Evolutionary conservation across 1,139 yeast genomes (phyloP), one percentile per base, ranked within the genome.

Genomic region (Chernovozyma sophiae-reginae): DNA sequence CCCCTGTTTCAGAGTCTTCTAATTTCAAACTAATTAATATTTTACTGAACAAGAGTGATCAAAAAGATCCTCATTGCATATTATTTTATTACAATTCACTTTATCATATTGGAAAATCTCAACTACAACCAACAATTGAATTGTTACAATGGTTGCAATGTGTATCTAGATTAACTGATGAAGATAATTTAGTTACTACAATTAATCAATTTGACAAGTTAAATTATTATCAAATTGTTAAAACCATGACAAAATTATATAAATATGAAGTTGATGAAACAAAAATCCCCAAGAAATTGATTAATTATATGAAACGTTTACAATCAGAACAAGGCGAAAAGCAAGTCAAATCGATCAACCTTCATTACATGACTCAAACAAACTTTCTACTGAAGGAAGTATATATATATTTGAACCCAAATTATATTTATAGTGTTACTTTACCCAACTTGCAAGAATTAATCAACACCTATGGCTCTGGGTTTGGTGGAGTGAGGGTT

Each of bases 81-180:
- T 43, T 52, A 17, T 80, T 79, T 46, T 77, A 72, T 51, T 78
- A 78, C 49, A 76, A 74, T 42, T 63, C 82, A 1, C 63, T 81
- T 35, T 79, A 65, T 50, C 66, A 66, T 39, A 73, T 86, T 27
- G 81, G 94, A 10, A 78, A 77, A 35, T 62, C 64, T 22, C 89
- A 86, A 44, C 67, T 89, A 39, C 77, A 76, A 40, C 90, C 96
- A 1, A 68, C 86, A 1, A 77, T 84, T 39, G 94, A 90, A 55
- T 60, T 92, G 25, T 62, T 92, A 41, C 97, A 92, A 56, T 90
- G 96, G 89, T 63, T 90, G 36, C 97, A 92, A 56, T 84, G 92
- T 36, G 77, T 89, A 60, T 79, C 96, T 0, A 71, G 77, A 26
- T 56, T 81, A 31, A 61, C 60, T 15, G 75, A 74, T 43, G 79